Base-by-base conservation (phyloP, 2,329 filamentous ascomycete species). In the Dendryphion nanum region DNA sequence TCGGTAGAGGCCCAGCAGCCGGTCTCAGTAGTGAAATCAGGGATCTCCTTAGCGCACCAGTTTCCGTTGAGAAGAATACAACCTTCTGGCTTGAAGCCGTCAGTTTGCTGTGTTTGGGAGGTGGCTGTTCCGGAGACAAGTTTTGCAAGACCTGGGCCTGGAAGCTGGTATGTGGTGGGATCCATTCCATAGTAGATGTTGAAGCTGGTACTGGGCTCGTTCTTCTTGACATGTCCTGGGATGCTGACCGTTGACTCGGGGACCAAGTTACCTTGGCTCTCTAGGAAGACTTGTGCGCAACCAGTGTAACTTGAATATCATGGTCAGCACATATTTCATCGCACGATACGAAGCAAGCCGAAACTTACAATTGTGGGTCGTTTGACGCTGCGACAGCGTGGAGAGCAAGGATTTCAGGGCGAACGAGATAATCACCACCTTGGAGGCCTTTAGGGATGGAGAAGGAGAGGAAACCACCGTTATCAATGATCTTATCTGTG, bases 251-350 rank as follows among this genome's bases (percentile, higher is more conserved):
- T 76, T 0, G 79, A 77, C 35, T 59, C 58, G 5, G 78, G 66
- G 1, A 71, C 60, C 0, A 78, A 66, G 34, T 69, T 62, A 5
- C 70, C 75, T 1, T 64, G 59, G 32, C 74, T 74, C 19, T 78
- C 54, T 33, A 89, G 63, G 56, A 78, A 85, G 46, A 89, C 71
- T 63, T 89, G 85, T 2, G 82, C 83, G 59, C 85, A 89, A 35
- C 82, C 81, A 35, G 77, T 69, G 60, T 85, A 89, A n/a, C n/a
- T n/a, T n/a, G n/a, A n/a, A n/a, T n/a, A n/a, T n/a, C n/a, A n/a
- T n/a, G n/a, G 66, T 86, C 15, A 14, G 6, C 4, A 5, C 6
- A 16, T 20, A 20, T 10, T 20, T 5, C 18, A 16, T 20, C 12
- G n/a, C 12, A n/a, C n/a, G 8, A 18, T 4, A 33, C 23, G 15